Base-by-base conservation (phyloP, 768 basidiomycete species). In the Podaxis rugospora region DNA sequence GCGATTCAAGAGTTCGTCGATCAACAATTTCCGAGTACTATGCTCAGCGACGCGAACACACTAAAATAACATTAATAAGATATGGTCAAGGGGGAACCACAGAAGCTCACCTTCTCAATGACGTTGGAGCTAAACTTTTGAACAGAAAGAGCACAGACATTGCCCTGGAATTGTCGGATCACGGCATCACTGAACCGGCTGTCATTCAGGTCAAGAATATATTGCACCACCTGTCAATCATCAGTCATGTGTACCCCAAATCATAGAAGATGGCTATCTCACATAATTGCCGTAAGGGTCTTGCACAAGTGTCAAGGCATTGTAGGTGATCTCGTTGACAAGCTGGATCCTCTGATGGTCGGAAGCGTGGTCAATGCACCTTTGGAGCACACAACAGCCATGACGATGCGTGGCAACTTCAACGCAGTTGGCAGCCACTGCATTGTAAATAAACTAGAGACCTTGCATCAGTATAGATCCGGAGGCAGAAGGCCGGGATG, bases 51-150 rank as follows among this genome's bases (percentile, higher is more conserved):
- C 97, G 44, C 97, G 95, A 69, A 99, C 73, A 66, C 86, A 88
- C 86, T 88, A 49, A 13, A 32, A 64, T 18, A 21, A 23, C 63
- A 44, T 36, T n/a, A 37, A 59, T 25, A n/a, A 37, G 54, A 52
- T 39, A 39, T 51, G 51, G 55, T 4, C 50, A n/a, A 23, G 28
- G 59, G 11, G 40, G 51, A 36, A 27, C 10, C 59, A 50, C 46
- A 50, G 55, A 39, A 47, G 63, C 75, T 9, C 40, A 90, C 91
- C 83, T 97, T 97, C 77, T 97, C 95, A 64, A 97, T 95, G 62
- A 99, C 97, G 72, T 99, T 99, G 63, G 96, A 98, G 64, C 94
- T 96, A 77, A 99, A 99, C 77, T 99, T 99, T 74, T 99, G 97
- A 14, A 98, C 96, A 4, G 95, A 98, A 56, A 99, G 78, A 4